Base-by-base conservation (phyloP, 805 yeast genomes). In the Pichia scutulata region DNA sequence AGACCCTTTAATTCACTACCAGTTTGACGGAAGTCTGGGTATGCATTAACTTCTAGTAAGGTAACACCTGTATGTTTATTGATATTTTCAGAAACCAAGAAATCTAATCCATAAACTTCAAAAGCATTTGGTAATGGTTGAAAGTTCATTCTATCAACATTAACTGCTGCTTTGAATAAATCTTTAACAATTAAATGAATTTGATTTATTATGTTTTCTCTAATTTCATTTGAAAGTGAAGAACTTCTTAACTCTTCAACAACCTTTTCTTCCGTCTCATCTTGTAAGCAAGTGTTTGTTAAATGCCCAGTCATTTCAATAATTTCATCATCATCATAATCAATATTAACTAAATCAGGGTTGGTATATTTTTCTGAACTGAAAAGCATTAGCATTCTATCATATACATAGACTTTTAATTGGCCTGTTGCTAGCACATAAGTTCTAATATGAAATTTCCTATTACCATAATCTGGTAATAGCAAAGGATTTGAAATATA, bases 11-110 rank as follows among this genome's bases (percentile, higher is more conserved):
- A 71, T 8, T 77, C 84, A 16, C 70, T 77, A 18, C 99, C 99
- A 0, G 98, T 93, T 68, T 93, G 99, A 61, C 89, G 89, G 70
- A 93, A 93, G 63, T 93, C 99, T 1, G 99, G 99, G 62, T 84
- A 93, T 16, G 98, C 84, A 61, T 93, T 93, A 43, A 89, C 87
- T 65, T 93, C 98, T 41, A 92, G 68, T 25, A 93, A 62, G 43
- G 72, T 74, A 3, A 86, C 92, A 39, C 52, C 52, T 16, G 25
- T 33, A 2, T 43, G 33, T 36, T 6, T 39, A 14, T 73, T 64
- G 22, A 66, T 62, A 28, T 78, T 70, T 2, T 67, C 69, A 57
- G 81, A 82, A 18, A 93, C 86, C 49, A 93, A 66, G 65, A 89
- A 90, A 64, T 93, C 99, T 16, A 93, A 72, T 0, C 99, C 99